Evolutionary conservation across 139 green algal genomes (phyloP).

Genomic region (Coelastrella sp.): DNA sequence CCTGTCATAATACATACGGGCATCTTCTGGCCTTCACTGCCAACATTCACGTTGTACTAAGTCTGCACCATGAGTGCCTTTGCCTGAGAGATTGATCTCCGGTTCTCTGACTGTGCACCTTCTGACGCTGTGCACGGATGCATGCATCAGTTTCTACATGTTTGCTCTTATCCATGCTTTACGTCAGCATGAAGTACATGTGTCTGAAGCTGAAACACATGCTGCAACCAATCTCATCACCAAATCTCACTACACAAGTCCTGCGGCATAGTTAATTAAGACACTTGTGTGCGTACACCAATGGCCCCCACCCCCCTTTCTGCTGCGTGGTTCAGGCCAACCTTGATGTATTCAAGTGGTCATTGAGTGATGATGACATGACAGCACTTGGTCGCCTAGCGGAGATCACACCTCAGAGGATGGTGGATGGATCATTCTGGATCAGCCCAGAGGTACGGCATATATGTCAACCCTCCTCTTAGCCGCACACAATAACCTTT

Average conservation of each 20-base stretch:
- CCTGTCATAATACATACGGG: neutral
- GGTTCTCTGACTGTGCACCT: too few species aligned
- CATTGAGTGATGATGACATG: conserved; percentile 24
- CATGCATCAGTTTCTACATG: too few species aligned
- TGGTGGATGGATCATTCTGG: conserved; percentile 40
- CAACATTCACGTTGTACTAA: too few species aligned
- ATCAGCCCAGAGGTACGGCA: neutral
- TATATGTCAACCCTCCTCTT: neutral
- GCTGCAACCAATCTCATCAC: too few species aligned
- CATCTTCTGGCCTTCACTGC: neutral
- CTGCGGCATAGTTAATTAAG: neutral
- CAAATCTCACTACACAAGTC: neutral
- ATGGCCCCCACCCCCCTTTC: neutral
- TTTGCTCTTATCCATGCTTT: too few species aligned
- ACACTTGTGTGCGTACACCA: neutral
- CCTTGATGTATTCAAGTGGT: conserved; percentile 30
- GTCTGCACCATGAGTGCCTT: too few species aligned
- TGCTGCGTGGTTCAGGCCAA: neutral
- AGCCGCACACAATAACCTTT: neutral
- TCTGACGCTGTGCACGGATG: too few species aligned
- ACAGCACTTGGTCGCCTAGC: neutral
- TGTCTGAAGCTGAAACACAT: too few species aligned
- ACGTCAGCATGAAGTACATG: too few species aligned
- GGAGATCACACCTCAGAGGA: conserved; percentile 8
- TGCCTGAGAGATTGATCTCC: too few species aligned